phyloP scores from a whole-genome alignment of 176 grass and related monocot species.

The Ananas comosus region DNA sequence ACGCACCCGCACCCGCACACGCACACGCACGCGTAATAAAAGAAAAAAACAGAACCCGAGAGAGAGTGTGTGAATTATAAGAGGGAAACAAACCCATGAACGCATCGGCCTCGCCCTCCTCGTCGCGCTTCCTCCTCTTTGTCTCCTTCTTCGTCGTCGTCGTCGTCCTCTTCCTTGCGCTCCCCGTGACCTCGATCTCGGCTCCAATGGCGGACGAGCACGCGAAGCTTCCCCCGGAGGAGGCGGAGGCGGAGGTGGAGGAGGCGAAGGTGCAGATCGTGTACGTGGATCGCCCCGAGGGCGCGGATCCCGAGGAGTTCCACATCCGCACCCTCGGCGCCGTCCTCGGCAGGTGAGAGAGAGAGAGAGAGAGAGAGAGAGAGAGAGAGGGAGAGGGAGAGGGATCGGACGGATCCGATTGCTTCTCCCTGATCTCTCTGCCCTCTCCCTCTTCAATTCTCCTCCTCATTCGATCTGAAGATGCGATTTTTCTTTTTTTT shows the following conservation, averaged over 20 bases:
- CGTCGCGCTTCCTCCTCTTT: neutral
- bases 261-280: constrained; percentile 65
- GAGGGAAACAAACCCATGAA: too few relatives aligned
- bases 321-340: constrained; percentile 60
- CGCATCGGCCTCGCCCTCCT: too few relatives aligned
- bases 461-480: too few relatives aligned
- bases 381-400: too few relatives aligned
- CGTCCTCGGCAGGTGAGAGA: constrained; percentile 56
- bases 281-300: constrained; percentile 61
- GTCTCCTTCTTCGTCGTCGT: neutral
- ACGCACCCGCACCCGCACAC: too few relatives aligned
- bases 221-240: neutral
- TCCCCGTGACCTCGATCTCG: neutral
- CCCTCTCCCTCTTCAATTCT: too few relatives aligned
- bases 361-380: too few relatives aligned
- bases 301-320: constrained; percentile 65
- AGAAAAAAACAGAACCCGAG: too few relatives aligned
- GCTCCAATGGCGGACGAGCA: neutral
- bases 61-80: too few relatives aligned
- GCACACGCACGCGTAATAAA: too few relatives aligned
- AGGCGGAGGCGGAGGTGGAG: constrained; percentile 8
- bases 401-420: too few relatives aligned
- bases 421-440: too few relatives aligned
- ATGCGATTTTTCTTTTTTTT: neutral
- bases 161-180: neutral